Percentiles rank a stretch among this genome's conserved stretches.
phyloP scores from a whole-genome alignment of 306 rosid genomes.

The Cicer bijugum region DNA sequence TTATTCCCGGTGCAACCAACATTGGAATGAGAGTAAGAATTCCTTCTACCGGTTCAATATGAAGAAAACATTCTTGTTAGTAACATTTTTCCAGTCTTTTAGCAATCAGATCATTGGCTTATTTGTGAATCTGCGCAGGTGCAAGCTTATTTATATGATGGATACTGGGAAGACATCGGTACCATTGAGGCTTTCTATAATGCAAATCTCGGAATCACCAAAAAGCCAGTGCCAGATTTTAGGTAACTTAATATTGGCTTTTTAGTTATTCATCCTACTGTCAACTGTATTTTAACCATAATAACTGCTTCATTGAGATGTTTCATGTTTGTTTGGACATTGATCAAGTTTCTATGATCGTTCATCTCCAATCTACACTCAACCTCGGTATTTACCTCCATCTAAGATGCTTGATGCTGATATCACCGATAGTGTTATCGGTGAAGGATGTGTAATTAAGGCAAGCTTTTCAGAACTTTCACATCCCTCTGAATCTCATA shows the following conservation, averaged over 20 bases:
- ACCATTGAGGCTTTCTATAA: slow-evolving; percentile 98
- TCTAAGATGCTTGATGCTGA: slow-evolving; percentile 99
- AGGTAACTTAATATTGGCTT: slow-evolving; percentile 56
- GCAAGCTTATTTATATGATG: slow-evolving; percentile 96
- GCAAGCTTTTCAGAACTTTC: slow-evolving; percentile 47
- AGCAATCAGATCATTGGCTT: slow-evolving; percentile 26
- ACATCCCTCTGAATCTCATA: slow-evolving; percentile 8
- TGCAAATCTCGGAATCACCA: slow-evolving; percentile 97
- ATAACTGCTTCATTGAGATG: slow-evolving; percentile 9
- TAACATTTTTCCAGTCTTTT: slow-evolving; percentile 22
- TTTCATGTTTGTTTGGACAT: slow-evolving; percentile 34
- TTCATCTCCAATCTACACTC: slow-evolving; percentile 97
- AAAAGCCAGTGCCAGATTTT: slow-evolving; percentile 96
- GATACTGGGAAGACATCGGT: slow-evolving; percentile 99
- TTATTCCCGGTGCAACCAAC: slow-evolving; percentile 96
- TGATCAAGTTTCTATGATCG: slow-evolving; percentile 87
- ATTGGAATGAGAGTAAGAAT: slow-evolving; percentile 81
- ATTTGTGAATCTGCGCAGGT: slow-evolving; percentile 56
- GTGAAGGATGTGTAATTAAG: slow-evolving; percentile 99
- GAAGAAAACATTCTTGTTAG: neutral
- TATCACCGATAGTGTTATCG: slow-evolving; percentile 95
- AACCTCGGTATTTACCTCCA: slow-evolving; percentile 94
- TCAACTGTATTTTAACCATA: slow-evolving; percentile 33
- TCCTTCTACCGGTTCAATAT: slow-evolving; percentile 19
- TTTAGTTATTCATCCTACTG: slow-evolving; percentile 31